Percentiles rank a stretch among this genome's conserved stretches.
Conservation (phyloP, 257 asterid species). For the Striga asiatica region DNA sequence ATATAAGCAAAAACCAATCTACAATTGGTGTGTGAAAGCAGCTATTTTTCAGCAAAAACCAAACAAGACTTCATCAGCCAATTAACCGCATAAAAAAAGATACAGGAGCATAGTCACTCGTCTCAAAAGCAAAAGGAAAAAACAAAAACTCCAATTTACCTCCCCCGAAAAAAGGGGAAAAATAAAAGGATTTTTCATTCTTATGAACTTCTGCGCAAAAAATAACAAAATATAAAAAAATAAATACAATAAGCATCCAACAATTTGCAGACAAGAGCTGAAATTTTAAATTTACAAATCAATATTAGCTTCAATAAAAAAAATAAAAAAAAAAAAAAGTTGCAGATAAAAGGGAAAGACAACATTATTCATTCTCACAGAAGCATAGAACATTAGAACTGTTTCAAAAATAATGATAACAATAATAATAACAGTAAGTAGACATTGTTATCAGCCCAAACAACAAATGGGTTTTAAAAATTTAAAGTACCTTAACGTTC, state of each 20-base stretch:
- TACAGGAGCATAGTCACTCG: neutral
- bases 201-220: neutral
- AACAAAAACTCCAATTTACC: neutral
- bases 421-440: neutral
- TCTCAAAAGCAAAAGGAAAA: neutral
- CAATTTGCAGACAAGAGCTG: neutral
- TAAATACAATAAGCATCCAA: neutral
- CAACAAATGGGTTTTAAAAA: conserved; percentile 11
- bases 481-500: conserved; percentile 18
- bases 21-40: neutral
- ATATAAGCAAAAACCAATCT: neutral
- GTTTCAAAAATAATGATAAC: neutral
- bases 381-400: neutral
- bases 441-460: conserved; percentile 7
- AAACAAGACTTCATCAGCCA: neutral
- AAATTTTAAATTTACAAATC: neutral
- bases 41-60: neutral
- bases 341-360: neutral
- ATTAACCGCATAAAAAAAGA: neutral
- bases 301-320: neutral
- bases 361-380: neutral
- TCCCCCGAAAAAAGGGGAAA: neutral
- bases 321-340: neutral
- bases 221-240: too few relatives aligned
- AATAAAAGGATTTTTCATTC: neutral